These are phyloP conservation scores for Babesia divergens DNA, from an alignment of 169 alveolate genomes.

Conservation along the genomic window DNA sequence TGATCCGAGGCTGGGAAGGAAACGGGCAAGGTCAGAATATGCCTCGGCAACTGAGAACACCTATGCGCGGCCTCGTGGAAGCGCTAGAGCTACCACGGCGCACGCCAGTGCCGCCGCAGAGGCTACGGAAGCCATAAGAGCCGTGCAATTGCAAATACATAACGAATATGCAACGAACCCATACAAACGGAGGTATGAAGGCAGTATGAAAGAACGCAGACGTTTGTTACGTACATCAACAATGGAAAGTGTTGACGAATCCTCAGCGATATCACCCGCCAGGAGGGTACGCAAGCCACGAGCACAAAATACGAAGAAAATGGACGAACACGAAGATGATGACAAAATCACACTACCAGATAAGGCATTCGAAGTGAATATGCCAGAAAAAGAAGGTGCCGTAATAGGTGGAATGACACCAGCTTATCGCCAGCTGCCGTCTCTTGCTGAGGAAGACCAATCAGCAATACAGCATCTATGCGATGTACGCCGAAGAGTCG, in stretches of 20 bases:
- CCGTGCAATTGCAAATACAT: constrained; percentile 8
- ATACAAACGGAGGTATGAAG: constrained; percentile 42
- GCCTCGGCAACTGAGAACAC: neutral
- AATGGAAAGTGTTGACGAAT: neutral
- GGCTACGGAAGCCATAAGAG: neutral
- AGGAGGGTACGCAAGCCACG: neutral
- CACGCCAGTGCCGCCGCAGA: neutral
- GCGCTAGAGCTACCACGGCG: neutral
- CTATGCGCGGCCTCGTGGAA: neutral
- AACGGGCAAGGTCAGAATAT: neutral
- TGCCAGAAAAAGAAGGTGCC: neutral
- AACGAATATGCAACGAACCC: constrained; percentile 50
- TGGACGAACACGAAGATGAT: neutral
- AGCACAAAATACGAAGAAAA: neutral
- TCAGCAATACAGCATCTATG: neutral
- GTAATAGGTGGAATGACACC: neutral
- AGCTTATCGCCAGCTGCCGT: neutral
- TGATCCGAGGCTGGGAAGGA: constrained; percentile 31
- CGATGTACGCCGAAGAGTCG: neutral
- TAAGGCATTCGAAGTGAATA: neutral
- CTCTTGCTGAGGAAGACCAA: neutral
- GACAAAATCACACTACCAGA: neutral
- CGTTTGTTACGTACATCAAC: neutral
- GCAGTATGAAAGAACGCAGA: constrained; percentile 24
- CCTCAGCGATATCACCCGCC: neutral